A percentile compares a stretch with the other conserved stretches of the same genome.
These are phyloP conservation scores for Bjerkandera adusta DNA, from an alignment of 1,284 basidiomycete species.

Conservation along the genomic window DNA sequence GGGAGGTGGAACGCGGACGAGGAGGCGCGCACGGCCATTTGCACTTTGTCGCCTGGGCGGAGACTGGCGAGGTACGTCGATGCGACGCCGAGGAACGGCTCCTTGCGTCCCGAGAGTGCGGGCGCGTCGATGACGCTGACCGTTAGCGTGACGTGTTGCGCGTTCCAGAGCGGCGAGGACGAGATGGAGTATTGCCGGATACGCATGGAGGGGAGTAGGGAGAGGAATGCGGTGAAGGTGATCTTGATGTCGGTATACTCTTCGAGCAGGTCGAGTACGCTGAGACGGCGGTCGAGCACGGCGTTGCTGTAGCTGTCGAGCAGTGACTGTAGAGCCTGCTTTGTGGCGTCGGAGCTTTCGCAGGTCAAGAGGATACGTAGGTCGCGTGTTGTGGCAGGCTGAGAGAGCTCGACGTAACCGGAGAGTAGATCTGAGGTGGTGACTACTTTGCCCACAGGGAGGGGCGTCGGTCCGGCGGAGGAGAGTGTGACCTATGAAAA, in stretches of 20 bases:
- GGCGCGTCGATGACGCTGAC: slow-evolving; percentile 43
- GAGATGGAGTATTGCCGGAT: slow-evolving; percentile 54
- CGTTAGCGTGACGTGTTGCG: slow-evolving; percentile 43
- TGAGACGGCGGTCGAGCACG: slow-evolving; percentile 38
- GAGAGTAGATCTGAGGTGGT: slow-evolving; percentile 35
- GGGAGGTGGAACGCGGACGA: slow-evolving; percentile 47
- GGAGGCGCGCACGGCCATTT: slow-evolving; percentile 44
- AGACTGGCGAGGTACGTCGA: slow-evolving; percentile 46
- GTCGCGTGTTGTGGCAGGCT: slow-evolving; percentile 40
- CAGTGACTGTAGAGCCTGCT: slow-evolving; percentile 28
- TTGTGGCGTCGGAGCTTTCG: slow-evolving; percentile 15
- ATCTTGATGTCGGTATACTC: slow-evolving; percentile 37
- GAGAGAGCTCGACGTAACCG: slow-evolving; percentile 49
- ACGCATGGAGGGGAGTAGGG: slow-evolving; percentile 47
- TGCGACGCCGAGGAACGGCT: slow-evolving; percentile 45
- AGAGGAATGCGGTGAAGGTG: slow-evolving; percentile 39
- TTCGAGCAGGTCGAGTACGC: slow-evolving; percentile 46
- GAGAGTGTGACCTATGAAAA: slow-evolving; percentile 35
- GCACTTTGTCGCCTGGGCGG: slow-evolving; percentile 40
- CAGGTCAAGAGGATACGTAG: slow-evolving; percentile 20
- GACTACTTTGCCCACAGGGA: slow-evolving; percentile 39
- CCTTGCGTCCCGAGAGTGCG: slow-evolving; percentile 32
- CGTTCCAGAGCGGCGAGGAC: slow-evolving; percentile 47
- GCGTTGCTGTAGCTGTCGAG: slow-evolving; percentile 33
- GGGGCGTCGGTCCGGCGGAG: slow-evolving; percentile 38